Conservation (phyloP, 2,329 filamentous ascomycete species). For the Aspergillus ochraceoroseus region DNA sequence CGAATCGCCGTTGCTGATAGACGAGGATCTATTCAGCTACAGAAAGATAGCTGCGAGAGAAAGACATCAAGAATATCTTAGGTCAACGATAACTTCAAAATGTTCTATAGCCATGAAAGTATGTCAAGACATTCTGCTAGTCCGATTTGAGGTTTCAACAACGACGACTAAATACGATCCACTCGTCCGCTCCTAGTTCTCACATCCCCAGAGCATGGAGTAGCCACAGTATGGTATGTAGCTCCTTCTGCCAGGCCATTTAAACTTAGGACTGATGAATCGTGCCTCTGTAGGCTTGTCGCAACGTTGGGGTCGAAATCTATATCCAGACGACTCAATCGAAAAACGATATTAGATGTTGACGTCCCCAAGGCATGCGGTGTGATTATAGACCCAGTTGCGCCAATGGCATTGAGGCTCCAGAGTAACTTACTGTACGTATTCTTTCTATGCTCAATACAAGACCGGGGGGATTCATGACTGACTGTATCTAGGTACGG, state of each 20-base stretch:
- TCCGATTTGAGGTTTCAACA: no score
- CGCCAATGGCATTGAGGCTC: constrained; percentile 81
- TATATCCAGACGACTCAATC: constrained; percentile 65
- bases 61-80: no score
- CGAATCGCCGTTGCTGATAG: no score
- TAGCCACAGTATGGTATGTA: constrained; percentile 85
- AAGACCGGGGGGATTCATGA: not conserved
- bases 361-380: constrained; percentile 80
- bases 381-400: constrained; percentile 79
- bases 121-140: no score
- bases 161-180: no score
- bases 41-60: no score
- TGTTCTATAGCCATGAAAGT: constrained; percentile 98
- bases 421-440: constrained; percentile 77
- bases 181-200: constrained; percentile 53
- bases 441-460: not conserved
- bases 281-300: constrained; percentile 69
- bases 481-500: constrained; percentile 55
- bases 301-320: constrained; percentile 78
- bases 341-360: constrained; percentile 83
- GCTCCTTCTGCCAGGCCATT: not conserved
- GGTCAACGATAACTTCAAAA: no score
- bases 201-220: constrained; percentile 79
- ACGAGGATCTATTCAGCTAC: no score
- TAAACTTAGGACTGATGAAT: not conserved